A percentile compares a stretch with the other conserved stretches of the same genome.
phyloP scores from a whole-genome alignment of 108 stramenopile genomes.

The Fistulifera pelliculosa region DNA sequence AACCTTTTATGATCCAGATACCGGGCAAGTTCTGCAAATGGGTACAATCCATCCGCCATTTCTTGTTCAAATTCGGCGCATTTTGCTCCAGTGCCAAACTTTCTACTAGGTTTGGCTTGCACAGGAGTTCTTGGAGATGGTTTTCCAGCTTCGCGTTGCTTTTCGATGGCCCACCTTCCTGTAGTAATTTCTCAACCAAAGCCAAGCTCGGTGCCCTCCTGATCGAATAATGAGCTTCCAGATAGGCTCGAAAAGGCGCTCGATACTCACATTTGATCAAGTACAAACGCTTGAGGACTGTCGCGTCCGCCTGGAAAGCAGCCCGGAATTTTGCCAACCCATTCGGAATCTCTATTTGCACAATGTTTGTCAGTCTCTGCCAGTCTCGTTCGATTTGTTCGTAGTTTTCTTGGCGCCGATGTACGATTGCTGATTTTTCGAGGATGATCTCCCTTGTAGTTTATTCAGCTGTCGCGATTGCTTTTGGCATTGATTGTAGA shows the following conservation, averaged over 20 bases:
- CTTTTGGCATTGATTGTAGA: constrained; percentile 6
- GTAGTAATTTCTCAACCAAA: constrained; percentile 51
- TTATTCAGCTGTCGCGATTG: neutral
- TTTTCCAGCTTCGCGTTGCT: constrained; percentile 12
- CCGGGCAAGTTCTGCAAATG: constrained; percentile 67
- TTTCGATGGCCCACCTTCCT: constrained; percentile 16
- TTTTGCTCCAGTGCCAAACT: constrained; percentile 56
- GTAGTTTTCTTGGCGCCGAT: neutral
- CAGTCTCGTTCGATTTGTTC: constrained; percentile 17
- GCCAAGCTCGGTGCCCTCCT: constrained; percentile 66
- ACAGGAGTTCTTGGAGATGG: constrained; percentile 32
- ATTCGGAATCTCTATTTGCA: constrained; percentile 47
- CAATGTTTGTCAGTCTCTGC: constrained; percentile 20
- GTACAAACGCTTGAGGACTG: constrained; percentile 77
- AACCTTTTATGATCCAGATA: constrained; percentile 46
- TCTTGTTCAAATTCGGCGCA: constrained; percentile 61
- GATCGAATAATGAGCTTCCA: constrained; percentile 70
- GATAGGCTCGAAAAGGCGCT: constrained; percentile 73
- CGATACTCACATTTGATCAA: constrained; percentile 86
- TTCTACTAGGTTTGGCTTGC: constrained; percentile 62
- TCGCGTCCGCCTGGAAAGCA: constrained; percentile 64
- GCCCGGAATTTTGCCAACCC: constrained; percentile 64
- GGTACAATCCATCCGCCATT: constrained; percentile 59
- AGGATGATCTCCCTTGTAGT: neutral
- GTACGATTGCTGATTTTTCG: neutral